Evolutionary conservation across 306 rosid genomes (phyloP).

Genomic region (Argentina anserina): DNA sequence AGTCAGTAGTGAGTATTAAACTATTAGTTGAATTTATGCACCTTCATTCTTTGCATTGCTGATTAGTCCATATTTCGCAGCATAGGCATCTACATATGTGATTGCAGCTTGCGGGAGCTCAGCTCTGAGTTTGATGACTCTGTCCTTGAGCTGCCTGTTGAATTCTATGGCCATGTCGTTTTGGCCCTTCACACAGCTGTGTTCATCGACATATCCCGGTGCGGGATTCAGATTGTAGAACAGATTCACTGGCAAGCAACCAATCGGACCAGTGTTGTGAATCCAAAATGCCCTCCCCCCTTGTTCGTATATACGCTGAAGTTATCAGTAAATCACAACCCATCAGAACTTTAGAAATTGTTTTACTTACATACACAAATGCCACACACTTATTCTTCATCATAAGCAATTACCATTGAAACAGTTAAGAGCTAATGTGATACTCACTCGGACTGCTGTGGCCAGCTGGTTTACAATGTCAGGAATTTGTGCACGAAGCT

Average conservation of each 20-base stretch:
- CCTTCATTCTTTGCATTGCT: constrained; percentile 72
- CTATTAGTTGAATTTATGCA: constrained; percentile 1
- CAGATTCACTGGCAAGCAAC: constrained; percentile 68
- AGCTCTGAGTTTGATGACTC: constrained; percentile 59
- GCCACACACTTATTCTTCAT: background rate
- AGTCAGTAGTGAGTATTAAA: background rate
- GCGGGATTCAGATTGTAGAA: constrained; percentile 66
- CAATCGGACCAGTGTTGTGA: constrained; percentile 91
- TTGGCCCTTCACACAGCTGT: constrained; percentile 67
- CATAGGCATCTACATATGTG: constrained; percentile 70
- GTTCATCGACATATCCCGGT: constrained; percentile 49
- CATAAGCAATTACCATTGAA: background rate
- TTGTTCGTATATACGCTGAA: constrained; percentile 56
- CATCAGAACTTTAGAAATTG: background rate
- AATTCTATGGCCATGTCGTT: constrained; percentile 68
- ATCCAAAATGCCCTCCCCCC: constrained; percentile 91
- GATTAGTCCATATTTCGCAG: constrained; percentile 78
- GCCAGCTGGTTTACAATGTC: constrained; percentile 77
- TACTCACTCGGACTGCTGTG: constrained; percentile 66
- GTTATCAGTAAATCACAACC: background rate
- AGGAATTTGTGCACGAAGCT: constrained; percentile 60
- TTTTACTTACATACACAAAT: background rate
- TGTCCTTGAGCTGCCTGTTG: constrained; percentile 62
- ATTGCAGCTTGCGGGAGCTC: constrained; percentile 85
- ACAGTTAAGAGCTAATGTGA: background rate